A percentile compares a stretch with the other conserved stretches of the same genome.
These are phyloP conservation scores for Lagenidium sp. DNA, from an alignment of 352 stramenopile species.

Conservation along the genomic window DNA sequence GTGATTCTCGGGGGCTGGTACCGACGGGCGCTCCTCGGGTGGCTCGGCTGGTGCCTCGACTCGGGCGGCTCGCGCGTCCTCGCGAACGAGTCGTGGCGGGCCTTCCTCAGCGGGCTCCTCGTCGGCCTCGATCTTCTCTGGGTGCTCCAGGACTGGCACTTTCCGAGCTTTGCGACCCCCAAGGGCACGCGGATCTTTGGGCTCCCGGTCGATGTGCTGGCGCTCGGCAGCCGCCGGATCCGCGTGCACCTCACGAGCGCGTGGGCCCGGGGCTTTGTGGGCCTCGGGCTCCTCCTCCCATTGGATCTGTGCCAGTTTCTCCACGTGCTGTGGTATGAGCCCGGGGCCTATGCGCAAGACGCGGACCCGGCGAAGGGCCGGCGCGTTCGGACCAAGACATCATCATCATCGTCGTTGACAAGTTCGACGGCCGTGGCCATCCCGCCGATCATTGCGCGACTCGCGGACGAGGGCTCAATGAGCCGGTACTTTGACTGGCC, in stretches of 20 bases:
- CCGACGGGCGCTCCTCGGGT: too few relatives aligned
- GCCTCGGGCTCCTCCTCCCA: constrained; percentile 34
- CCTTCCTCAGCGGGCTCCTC: constrained; percentile 20
- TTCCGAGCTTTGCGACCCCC: constrained; percentile 31
- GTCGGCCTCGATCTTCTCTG: constrained; percentile 38
- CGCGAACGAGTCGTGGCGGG: constrained; percentile 31
- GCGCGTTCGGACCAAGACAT: background rate
- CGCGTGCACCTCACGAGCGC: constrained; percentile 28
- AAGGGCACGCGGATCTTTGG: constrained; percentile 30
- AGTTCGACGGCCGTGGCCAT: too few relatives aligned
- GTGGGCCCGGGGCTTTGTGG: constrained; percentile 36
- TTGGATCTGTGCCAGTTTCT: constrained; percentile 39
- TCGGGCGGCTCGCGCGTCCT: constrained; percentile 7
- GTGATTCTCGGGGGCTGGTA: too few relatives aligned
- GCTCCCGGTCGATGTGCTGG: constrained; percentile 19
- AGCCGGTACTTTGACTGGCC: constrained; percentile 40
- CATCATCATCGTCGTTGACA: too few relatives aligned
- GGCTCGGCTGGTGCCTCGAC: background rate
- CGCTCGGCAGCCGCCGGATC: constrained; percentile 8
- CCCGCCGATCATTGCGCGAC: too few relatives aligned
- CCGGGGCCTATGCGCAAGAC: constrained; percentile 21
- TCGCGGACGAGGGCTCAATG: constrained; percentile 28
- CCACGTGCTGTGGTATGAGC: constrained; percentile 31
- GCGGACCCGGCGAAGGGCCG: constrained; percentile 9
- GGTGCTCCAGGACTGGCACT: constrained; percentile 39